Conservation (phyloP, 768 basidiomycete species). For the Mycena galericulata region DNA sequence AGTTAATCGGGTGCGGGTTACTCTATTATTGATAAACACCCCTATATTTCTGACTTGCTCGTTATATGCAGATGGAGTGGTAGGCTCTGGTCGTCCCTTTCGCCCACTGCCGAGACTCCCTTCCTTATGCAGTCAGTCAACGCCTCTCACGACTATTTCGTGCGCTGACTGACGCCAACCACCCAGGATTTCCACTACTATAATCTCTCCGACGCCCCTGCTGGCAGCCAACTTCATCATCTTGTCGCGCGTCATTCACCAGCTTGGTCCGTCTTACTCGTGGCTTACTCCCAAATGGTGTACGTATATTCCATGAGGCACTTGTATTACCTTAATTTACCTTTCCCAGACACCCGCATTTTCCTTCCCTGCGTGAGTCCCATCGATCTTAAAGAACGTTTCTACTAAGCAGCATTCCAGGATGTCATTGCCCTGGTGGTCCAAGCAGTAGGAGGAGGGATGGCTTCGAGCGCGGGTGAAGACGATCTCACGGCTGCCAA, state of each 20-base stretch:
- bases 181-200: constrained; percentile 54
- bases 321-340: constrained; percentile 14
- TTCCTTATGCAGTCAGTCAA: constrained; percentile 58
- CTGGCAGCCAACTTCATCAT: constrained; percentile 69
- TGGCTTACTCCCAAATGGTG: constrained; percentile 56
- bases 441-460: constrained; percentile 23
- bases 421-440: constrained; percentile 18
- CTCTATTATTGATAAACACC: no score
- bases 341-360: constrained; percentile 46
- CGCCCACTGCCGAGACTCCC: constrained; percentile 36
- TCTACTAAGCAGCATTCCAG: neutral
- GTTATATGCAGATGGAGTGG: no score
- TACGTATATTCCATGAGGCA: constrained; percentile 37
- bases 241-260: constrained; percentile 56
- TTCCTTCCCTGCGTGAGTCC: constrained; percentile 49
- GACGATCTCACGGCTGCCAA: constrained; percentile 12
- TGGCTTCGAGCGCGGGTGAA: constrained; percentile 20
- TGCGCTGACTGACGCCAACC: neutral
- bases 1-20: constrained; percentile 64
- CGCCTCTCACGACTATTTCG: no score
- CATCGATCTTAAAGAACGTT: constrained; percentile 8
- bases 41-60: no score
- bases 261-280: constrained; percentile 62
- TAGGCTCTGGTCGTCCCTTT: constrained; percentile 61
- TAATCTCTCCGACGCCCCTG: constrained; percentile 68